Evolutionary conservation across 352 stramenopile genomes (phyloP).

Genomic region (Vaucheria bursata): DNA sequence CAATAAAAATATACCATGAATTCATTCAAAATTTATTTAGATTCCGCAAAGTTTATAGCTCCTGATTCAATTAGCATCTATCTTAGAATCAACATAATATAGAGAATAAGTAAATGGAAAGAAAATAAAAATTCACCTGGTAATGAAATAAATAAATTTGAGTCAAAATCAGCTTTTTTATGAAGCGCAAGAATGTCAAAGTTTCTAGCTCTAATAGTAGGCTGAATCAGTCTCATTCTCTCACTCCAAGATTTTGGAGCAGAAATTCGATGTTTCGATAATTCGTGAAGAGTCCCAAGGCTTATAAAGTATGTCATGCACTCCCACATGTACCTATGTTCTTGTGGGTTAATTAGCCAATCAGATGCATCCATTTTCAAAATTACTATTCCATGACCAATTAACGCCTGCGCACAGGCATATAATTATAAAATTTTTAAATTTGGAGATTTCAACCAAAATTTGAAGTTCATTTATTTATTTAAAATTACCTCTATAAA

Average conservation of each 20-base stretch:
- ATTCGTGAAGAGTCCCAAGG: constrained; percentile 49
- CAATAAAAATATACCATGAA: too few relatives aligned
- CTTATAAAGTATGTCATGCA: constrained; percentile 69
- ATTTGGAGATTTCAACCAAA: not conserved
- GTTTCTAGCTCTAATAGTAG: not conserved
- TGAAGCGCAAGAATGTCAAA: not conserved
- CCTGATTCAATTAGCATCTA: too few relatives aligned
- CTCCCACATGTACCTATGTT: constrained; percentile 56
- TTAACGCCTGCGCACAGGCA: constrained; percentile 48
- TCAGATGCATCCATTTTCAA: constrained; percentile 53
- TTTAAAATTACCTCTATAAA: constrained; percentile 39
- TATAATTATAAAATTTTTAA: not conserved
- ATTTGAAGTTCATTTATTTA: not conserved
- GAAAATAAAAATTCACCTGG: too few relatives aligned
- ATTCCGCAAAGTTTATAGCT: too few relatives aligned
- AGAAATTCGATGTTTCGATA: constrained; percentile 38
- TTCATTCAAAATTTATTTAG: too few relatives aligned
- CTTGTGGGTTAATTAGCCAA: constrained; percentile 57
- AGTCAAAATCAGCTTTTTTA: too few relatives aligned
- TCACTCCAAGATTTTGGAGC: not conserved
- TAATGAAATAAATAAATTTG: too few relatives aligned
- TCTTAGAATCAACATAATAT: too few relatives aligned
- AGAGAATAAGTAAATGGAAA: too few relatives aligned
- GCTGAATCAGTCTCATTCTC: not conserved
- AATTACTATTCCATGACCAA: constrained; percentile 53